Evolutionary conservation across 129 eudicot species (phyloP), one percentile per base, ranked within the genome.

Genomic region (Saposhnikovia divaricata): DNA sequence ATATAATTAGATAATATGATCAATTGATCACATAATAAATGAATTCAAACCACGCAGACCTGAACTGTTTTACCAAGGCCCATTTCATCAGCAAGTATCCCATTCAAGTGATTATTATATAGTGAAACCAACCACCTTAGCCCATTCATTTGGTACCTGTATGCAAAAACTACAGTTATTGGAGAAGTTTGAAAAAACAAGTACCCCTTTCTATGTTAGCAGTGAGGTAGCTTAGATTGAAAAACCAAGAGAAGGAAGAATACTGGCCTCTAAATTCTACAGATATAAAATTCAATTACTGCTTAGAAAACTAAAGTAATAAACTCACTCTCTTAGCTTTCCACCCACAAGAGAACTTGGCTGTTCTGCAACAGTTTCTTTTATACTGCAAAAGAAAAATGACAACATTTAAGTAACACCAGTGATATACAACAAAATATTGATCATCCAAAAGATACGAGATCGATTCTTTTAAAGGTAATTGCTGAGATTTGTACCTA

Each of bases 21-120:
- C 37, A 34, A 34, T 34, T 34, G 37, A 34, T 28, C 23, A 27
- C 9, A 65, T 3, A 5, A 19, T 18, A 40, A 40, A 65, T 13
- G n/a, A 59, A 42, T 59, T 40, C 40, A 44, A 44, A 51, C 57
- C 48, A 65, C 38, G 53, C 38, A 45, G 85, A 90, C 98, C 98
- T 95, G 98, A 83, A 95, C 98, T 78, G 98, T 95, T 88, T 95
- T 95, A 42, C 98, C 98, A 55, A 95, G 90, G 61, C 98, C 98
- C 98, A 95, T 95, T 85, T 95, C 98, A 89, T 95, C 98, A 71
- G 98, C 98, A 50, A 95, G 91, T 80, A 95, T 95, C 75, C 98
- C 98, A 68, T 95, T 95, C 91, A 95, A 84, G 85, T 92, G 97
- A 86, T 95, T 95, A 87, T 95, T 95, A 86, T 95, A 95, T 55